phyloP scores from a whole-genome alignment of 2,329 filamentous ascomycete genomes.

The Ceratocystis ficicola region DNA sequence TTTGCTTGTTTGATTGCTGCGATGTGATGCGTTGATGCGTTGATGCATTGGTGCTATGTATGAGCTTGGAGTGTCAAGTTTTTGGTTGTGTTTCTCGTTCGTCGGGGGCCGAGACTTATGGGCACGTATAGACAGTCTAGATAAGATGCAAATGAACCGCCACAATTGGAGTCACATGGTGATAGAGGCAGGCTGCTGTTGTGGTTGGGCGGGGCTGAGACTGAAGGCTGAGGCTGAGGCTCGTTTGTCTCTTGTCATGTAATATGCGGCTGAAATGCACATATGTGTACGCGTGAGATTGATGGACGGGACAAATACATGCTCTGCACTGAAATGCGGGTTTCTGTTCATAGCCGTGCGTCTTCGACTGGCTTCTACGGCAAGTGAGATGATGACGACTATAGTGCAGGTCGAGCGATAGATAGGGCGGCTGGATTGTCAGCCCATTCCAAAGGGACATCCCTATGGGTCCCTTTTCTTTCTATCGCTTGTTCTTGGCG shows the following conservation, averaged over 20 bases:
- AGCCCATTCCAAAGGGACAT: background rate
- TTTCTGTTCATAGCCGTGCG: background rate
- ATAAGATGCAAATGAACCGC: background rate
- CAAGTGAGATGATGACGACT: background rate
- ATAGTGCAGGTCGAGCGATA: background rate
- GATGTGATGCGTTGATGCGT: no score
- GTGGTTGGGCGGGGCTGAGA: no score
- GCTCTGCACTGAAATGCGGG: background rate
- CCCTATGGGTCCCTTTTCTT: background rate
- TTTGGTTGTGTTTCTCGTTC: background rate
- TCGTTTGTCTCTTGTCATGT: background rate
- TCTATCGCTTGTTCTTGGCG: background rate
- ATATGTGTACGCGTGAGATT: background rate
- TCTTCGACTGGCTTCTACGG: background rate
- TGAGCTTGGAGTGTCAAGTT: background rate
- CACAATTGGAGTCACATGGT: background rate
- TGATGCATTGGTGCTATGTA: no score
- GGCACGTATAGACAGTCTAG: background rate
- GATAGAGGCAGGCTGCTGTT: background rate
- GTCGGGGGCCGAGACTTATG: background rate
- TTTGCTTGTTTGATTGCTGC: no score
- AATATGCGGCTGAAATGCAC: background rate
- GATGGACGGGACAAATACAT: background rate
- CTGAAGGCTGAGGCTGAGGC: background rate
- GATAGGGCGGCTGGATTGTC: conserved; percentile 1